phyloP scores from a whole-genome alignment of 495 filamentous ascomycete species.

The Lasiosphaeria ovina region DNA sequence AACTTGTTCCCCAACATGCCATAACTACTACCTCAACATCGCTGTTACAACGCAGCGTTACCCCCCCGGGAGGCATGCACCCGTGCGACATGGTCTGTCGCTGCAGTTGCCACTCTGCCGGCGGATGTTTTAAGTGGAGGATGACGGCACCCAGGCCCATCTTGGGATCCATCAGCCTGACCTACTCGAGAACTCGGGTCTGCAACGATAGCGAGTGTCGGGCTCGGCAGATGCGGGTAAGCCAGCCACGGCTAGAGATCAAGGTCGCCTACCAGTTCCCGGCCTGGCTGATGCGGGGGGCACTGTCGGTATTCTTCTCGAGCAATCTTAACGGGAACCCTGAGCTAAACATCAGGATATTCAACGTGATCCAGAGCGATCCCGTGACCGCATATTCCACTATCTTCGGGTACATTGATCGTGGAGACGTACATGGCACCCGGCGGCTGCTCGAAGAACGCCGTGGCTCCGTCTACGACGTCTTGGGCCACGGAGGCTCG shows the following conservation, averaged over 20 bases:
- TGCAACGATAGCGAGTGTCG: neutral
- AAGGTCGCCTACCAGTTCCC: constrained; percentile 3
- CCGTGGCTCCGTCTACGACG: constrained; percentile 8
- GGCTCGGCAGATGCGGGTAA: neutral
- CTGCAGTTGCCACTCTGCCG: constrained; percentile 5
- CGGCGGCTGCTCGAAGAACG: neutral
- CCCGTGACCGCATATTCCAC: neutral
- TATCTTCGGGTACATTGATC: constrained; percentile 3
- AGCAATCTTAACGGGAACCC: constrained; percentile 15
- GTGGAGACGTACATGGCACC: neutral
- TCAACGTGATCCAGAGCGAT: constrained; percentile 1
- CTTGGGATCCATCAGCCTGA: constrained; percentile 4
- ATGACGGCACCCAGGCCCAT: constrained; percentile 1
- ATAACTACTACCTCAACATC: neutral
- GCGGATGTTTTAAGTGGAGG: neutral
- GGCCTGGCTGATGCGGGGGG: constrained; percentile 4
- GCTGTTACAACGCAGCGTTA: no score
- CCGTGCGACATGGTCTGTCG: constrained; percentile 1
- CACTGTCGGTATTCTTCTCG: constrained; percentile 11
- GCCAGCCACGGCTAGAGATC: neutral
- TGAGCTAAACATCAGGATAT: constrained; percentile 11
- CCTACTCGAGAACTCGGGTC: neutral
- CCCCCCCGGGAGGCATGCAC: neutral
- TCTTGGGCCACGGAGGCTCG: neutral
- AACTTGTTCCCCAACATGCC: neutral